Percentiles rank a stretch among this genome's conserved stretches.
Evolutionary conservation across 1,139 yeast genomes (phyloP).

Genomic region (Saccharomycopsis hybrid): DNA sequence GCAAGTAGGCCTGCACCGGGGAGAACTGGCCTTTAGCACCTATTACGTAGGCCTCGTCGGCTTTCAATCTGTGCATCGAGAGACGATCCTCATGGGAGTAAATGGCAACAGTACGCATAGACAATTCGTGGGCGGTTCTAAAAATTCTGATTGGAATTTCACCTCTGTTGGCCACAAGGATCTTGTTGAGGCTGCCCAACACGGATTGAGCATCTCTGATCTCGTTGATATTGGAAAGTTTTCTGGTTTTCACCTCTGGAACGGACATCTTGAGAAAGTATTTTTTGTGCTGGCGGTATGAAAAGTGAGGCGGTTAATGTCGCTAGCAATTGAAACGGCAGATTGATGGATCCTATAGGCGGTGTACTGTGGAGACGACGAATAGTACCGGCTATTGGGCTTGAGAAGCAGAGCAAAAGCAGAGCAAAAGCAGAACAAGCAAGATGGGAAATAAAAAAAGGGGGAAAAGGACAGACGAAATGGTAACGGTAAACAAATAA

Average conservation of each 20-base stretch:
- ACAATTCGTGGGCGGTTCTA: slow-evolving; percentile 95
- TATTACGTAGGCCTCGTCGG: slow-evolving; percentile 88
- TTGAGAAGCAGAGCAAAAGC: no score
- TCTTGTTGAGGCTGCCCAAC: slow-evolving; percentile 62
- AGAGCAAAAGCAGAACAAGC: no score
- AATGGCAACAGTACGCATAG: slow-evolving; percentile 96
- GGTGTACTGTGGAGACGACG: no score
- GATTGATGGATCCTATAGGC: no score
- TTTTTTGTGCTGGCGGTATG: no score
- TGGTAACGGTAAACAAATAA: no score
- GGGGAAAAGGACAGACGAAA: no score
- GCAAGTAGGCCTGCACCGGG: slow-evolving; percentile 95
- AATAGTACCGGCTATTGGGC: no score
- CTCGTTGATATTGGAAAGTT: slow-evolving; percentile 16
- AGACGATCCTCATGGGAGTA: slow-evolving; percentile 94
- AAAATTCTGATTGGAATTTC: slow-evolving; percentile 88
- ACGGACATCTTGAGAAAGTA: slow-evolving; percentile 5
- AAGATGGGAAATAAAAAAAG: no score
- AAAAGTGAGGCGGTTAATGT: no score
- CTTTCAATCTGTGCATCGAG: slow-evolving; percentile 90
- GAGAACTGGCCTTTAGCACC: slow-evolving; percentile 86
- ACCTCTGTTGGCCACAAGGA: slow-evolving; percentile 92
- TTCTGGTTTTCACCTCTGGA: slow-evolving; percentile 5
- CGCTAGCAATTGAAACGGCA: no score
- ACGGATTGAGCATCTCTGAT: slow-evolving; percentile 31